phyloP scores from a whole-genome alignment of 768 basidiomycete genomes.

The Wakefieldia striispora region DNA sequence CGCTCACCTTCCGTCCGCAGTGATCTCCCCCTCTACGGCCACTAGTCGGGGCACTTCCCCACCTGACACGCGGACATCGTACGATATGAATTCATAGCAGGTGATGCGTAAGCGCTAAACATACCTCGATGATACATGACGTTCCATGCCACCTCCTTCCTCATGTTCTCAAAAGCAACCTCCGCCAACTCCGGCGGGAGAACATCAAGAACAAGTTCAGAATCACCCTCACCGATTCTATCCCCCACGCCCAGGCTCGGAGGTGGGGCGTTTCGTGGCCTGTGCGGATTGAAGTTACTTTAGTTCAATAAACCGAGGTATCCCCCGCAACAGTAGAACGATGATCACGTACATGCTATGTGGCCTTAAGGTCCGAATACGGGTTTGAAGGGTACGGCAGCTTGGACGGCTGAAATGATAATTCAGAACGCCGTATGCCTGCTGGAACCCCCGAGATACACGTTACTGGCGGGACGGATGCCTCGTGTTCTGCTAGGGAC shows the following conservation, averaged over 20 bases:
- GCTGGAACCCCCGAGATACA: not conserved
- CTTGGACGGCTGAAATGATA: conserved; percentile 1
- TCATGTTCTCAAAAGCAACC: conserved; percentile 55
- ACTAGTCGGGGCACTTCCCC: conserved; percentile 71
- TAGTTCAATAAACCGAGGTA: conserved; percentile 4
- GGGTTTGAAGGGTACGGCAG: not conserved
- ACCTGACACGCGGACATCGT: conserved; percentile 39
- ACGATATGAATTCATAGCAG: not conserved
- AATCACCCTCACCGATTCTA: conserved; percentile 66
- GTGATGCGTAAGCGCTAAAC: conserved; percentile 9
- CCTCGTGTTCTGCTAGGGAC: conserved; percentile 16
- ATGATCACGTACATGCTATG: conserved; percentile 19
- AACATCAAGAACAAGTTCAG: conserved; percentile 54
- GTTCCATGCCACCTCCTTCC: conserved; percentile 67
- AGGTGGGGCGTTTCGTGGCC: conserved; percentile 20
- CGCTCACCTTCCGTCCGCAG: conserved; percentile 46
- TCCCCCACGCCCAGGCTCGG: conserved; percentile 36
- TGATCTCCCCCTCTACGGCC: conserved; percentile 59
- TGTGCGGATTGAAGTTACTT: conserved; percentile 4
- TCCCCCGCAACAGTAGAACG: not conserved
- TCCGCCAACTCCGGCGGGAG: conserved; percentile 56
- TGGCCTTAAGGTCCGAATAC: not conserved
- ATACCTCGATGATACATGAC: conserved; percentile 75
- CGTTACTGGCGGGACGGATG: conserved; percentile 2
- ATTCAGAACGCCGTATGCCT: not conserved